Evolutionary conservation across 1,284 basidiomycete genomes (phyloP), one percentile per base, ranked within the genome.

Genomic region (Pseudozyma tsukubaensis): DNA sequence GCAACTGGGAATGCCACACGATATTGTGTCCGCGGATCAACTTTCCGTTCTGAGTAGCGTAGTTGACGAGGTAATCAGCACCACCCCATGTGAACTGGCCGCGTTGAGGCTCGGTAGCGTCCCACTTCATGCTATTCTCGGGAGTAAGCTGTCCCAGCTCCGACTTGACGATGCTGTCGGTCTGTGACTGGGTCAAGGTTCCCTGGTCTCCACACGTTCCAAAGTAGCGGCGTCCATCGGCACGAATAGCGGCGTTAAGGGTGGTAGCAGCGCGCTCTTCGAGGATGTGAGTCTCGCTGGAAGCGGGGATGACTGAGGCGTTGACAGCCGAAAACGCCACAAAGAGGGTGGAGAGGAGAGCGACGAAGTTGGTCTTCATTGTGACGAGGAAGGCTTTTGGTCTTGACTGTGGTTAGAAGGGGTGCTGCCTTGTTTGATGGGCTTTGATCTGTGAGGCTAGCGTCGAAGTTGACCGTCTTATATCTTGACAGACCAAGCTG

Each of bases 121-220:
- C 63, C 63, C 63, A 66, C 50, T 66, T 66, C 58, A 66, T 60
- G 43, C 49, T 52, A 39, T 66, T 66, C n/a, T 60, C 64, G 7
- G 64, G 64, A 0, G 64, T 66, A 5, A 66, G 48, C 4, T 18
- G n/a, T 1, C 58, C 64, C 29, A 66, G 29, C 4, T 66, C 53
- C 19, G 42, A 16, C 37, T 56, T 52, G 53, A 66, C 48, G 49
- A 56, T 66, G 29, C n/a, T 29, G 36, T 21, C 18, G 43, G 56
- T 29, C 8, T 51, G 43, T 2, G 43, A 39, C 44, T 48, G 48
- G 48, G 42, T 29, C 34, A 60, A 56, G 0, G 48, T 51, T 29
- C 34, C 34, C 16, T 47, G 43, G 37, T 66, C 65, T 14, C 54
- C 29, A 21, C 36, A 36, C 3, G 65, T 58, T 18, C 59, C 65